phyloP scores from a whole-genome alignment of 2,329 filamentous ascomycete genomes.

The Fusarium nanum region DNA sequence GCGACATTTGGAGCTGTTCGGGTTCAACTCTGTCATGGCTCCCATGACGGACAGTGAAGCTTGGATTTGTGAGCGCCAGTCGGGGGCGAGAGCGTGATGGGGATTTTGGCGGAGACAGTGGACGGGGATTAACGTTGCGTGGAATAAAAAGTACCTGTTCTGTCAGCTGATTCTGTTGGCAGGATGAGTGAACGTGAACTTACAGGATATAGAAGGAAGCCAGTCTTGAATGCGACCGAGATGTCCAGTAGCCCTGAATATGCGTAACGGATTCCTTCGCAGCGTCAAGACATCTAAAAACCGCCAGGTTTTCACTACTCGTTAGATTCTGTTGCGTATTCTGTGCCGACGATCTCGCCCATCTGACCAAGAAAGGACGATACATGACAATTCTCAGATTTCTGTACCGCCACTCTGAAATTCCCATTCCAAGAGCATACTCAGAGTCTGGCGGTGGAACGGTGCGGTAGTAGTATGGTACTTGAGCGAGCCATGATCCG shows the following conservation, averaged over 20 bases:
- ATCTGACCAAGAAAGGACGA: conserved; percentile 27
- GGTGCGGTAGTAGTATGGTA: conserved; percentile 23
- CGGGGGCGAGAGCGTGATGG: conserved; percentile 15
- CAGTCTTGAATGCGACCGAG: conserved; percentile 22
- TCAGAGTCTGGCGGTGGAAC: conserved; percentile 16
- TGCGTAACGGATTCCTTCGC: conserved; percentile 24
- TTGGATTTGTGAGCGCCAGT: conserved; percentile 34
- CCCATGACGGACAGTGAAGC: conserved; percentile 32
- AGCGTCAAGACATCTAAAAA: conserved; percentile 26
- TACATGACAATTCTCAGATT: conserved; percentile 34
- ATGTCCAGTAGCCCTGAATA: conserved; percentile 26
- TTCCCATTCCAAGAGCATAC: conserved; percentile 22
- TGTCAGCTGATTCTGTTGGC: background rate
- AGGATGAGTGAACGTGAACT: background rate
- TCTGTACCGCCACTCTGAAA: conserved; percentile 23
- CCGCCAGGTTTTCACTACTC: conserved; percentile 24
- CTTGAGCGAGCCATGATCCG: conserved; percentile 30
- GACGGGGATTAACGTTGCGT: conserved; percentile 30
- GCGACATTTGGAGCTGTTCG: conserved; percentile 38
- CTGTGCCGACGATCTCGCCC: conserved; percentile 17
- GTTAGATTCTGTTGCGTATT: conserved; percentile 22
- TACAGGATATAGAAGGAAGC: conserved; percentile 33
- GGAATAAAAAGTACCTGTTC: conserved; percentile 26
- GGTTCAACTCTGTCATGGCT: conserved; percentile 33
- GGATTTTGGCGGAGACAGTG: conserved; percentile 29